Evolutionary conservation across 2,329 filamentous ascomycete species (phyloP), one percentile per base, ranked within the genome.

Genomic region (Aspergillus fischeri): DNA sequence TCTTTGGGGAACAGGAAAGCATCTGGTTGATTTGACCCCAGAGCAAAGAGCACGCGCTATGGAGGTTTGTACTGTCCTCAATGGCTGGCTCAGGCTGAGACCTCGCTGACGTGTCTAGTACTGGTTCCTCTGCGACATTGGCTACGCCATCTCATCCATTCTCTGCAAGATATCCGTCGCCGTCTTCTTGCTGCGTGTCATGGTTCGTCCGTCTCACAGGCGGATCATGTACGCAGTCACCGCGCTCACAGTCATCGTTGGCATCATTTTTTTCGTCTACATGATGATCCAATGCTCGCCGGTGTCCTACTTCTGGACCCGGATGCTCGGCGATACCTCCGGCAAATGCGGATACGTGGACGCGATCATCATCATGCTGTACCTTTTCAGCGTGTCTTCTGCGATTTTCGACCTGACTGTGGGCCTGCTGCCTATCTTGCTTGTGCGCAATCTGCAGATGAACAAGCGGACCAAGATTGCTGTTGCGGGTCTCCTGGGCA

Each of bases 51-150:
- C 32, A 20, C 53, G 51, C 1, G 63, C 65, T 14, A 64, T 67
- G 60, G 49, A 62, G 50, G 62, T 65, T 53, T 24, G 53, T 47
- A 47, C 20, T 29, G 3, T 21, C 24, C 27, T 24, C 3, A 9
- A 25, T 35, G 20, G 9, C 53, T 35, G 20, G 9, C 53, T 55
- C 21, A 55, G 21, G 5, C 4, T 8, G n/a, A 52, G 32, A 52
- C 28, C 4, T 29, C 28, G 8, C 28, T 25, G 17, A 42, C 47
- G 35, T 14, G 7, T 8, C 3, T 35, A 65, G 63, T 65, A 62
- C 56, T 82, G 78, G 79, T 82, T 77, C 63, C 70, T 81, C 20
- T 79, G 78, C 66, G 79, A 81, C 52, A 61, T 80, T 17, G 74
- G 78, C 53, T 83, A 82, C 63, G 73, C 76, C 0, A 55, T 78